phyloP scores from a whole-genome alignment of 805 yeast species.

The Wickerhamomyces silvicola region DNA sequence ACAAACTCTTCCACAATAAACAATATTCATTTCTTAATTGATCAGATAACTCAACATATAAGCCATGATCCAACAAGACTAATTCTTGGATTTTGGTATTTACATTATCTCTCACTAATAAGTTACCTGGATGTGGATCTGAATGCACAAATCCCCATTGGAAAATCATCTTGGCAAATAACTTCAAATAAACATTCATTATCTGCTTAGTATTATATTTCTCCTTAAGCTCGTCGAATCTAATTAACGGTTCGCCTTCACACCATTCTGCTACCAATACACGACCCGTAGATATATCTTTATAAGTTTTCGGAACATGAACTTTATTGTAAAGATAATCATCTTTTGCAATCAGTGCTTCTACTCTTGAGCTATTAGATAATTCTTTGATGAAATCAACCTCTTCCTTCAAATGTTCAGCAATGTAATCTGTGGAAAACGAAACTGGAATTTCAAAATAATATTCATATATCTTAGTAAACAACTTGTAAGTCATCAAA shows the following conservation, averaged over 20 bases:
- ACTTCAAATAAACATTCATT: slow-evolving; percentile 41
- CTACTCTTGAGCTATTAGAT: slow-evolving; percentile 40
- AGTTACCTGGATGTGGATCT: slow-evolving; percentile 78
- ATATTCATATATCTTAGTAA: slow-evolving; percentile 47
- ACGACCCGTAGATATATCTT: slow-evolving; percentile 38
- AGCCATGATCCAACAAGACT: slow-evolving; percentile 71
- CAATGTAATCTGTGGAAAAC: slow-evolving; percentile 49
- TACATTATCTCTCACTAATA: slow-evolving; percentile 42
- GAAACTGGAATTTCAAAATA: slow-evolving; percentile 61
- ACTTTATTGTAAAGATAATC: slow-evolving; percentile 33
- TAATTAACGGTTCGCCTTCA: slow-evolving; percentile 57
- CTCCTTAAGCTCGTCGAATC: slow-evolving; percentile 34
- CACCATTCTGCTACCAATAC: slow-evolving; percentile 71
- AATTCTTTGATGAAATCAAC: slow-evolving; percentile 55
- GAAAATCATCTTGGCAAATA: slow-evolving; percentile 52
- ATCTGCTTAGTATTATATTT: slow-evolving; percentile 31
- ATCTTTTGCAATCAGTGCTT: slow-evolving; percentile 36
- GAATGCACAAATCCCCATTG: slow-evolving; percentile 60
- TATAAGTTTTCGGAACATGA: slow-evolving; percentile 50
- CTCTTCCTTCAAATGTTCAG: slow-evolving; percentile 52
- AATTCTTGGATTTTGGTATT: slow-evolving; percentile 37
- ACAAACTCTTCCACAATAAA: slow-evolving; percentile 55
- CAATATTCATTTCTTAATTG: slow-evolving; percentile 51
- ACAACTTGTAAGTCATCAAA: slow-evolving; percentile 46
- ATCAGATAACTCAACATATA: slow-evolving; percentile 49